A percentile compares a stretch with the other conserved stretches of the same genome.
These are phyloP conservation scores for Medicago lupulina DNA, from an alignment of 306 rosid genomes.

Conservation along the genomic window DNA sequence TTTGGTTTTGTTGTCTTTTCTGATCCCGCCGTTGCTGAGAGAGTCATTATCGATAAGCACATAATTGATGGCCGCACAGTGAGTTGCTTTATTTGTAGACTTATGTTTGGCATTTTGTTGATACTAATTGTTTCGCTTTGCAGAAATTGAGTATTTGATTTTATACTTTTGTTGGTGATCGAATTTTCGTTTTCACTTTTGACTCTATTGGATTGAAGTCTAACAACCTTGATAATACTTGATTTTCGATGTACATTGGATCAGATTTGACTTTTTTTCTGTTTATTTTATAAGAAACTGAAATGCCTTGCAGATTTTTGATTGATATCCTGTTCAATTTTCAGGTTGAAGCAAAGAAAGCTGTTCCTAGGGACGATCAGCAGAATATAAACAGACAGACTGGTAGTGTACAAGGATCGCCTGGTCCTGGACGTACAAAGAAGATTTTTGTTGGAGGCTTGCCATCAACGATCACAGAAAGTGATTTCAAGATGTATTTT, in stretches of 20 bases:
- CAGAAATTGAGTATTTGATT: constrained; percentile 11
- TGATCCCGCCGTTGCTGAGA: constrained; percentile 92
- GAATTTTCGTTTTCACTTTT: neutral
- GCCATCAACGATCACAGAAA: constrained; percentile 89
- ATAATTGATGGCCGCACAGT: constrained; percentile 95
- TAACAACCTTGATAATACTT: constrained; percentile 7
- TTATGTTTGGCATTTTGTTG: constrained; percentile 42
- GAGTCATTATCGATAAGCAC: constrained; percentile 95
- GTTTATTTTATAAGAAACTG: constrained; percentile 26
- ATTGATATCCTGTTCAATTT: constrained; percentile 45
- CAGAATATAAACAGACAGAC: constrained; percentile 62
- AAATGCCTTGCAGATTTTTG: constrained; percentile 44
- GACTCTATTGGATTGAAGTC: neutral
- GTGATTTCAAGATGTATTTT: constrained; percentile 91
- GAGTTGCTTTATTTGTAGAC: constrained; percentile 49
- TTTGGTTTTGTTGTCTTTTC: constrained; percentile 92
- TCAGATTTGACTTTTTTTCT: constrained; percentile 15
- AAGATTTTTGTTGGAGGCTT: constrained; percentile 98
- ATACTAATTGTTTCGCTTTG: constrained; percentile 29
- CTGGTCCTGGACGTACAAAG: constrained; percentile 92
- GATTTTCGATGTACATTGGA: constrained; percentile 52
- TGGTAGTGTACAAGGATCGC: constrained; percentile 68
- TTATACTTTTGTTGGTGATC: constrained; percentile 21
- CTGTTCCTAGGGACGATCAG: constrained; percentile 99
- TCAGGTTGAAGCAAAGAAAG: constrained; percentile 99